A percentile compares a stretch with the other conserved stretches of the same genome.
phyloP scores from a whole-genome alignment of 2,329 filamentous ascomycete genomes.

The Aspergillus phoenicis region DNA sequence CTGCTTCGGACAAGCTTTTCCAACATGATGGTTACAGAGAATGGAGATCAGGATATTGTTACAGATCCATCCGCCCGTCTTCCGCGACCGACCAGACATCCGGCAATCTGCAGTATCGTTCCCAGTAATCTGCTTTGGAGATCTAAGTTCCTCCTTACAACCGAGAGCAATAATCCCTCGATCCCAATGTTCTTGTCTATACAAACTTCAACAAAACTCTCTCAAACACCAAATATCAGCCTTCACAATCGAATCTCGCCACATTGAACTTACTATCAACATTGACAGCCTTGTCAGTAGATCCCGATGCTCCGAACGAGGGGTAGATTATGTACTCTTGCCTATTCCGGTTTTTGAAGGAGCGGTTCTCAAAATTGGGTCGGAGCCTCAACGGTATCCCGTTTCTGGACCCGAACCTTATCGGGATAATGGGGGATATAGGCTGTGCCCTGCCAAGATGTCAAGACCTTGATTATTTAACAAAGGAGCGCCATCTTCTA shows the following conservation, averaged over 20 bases:
- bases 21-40: not conserved
- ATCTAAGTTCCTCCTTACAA: not conserved
- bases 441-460: not conserved
- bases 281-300: not conserved
- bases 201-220: not conserved
- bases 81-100: not conserved
- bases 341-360: not conserved
- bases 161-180: not conserved
- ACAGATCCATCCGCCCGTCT: not conserved
- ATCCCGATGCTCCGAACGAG: not conserved
- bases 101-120: not conserved
- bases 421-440: not conserved
- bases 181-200: not conserved
- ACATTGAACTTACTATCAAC: not conserved
- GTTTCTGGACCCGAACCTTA: constrained; percentile 7
- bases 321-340: constrained; percentile 1
- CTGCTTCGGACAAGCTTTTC: not conserved
- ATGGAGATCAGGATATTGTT: too few relatives aligned
- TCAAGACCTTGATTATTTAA: not conserved
- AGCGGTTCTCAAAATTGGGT: constrained; percentile 1
- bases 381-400: not conserved
- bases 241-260: not conserved
- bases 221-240: not conserved
- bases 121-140: not conserved
- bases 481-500: not conserved